Conservation (phyloP, 352 stramenopile species). For the Phytopythium montanum region DNA sequence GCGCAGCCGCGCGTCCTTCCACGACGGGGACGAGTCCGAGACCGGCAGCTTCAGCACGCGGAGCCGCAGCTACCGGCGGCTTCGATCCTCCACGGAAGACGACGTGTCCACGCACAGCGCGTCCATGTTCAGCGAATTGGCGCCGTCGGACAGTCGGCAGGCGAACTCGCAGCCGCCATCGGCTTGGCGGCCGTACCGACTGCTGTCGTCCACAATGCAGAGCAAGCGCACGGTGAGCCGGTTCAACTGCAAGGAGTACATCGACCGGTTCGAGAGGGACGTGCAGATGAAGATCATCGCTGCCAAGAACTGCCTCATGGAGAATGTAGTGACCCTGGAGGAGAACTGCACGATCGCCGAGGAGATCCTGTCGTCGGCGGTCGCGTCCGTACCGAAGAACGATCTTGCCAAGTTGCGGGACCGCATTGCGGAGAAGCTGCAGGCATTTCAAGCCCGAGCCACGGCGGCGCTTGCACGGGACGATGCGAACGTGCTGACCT, state of each 20-base stretch:
- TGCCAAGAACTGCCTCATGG: constrained; percentile 37
- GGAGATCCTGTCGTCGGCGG: constrained; percentile 53
- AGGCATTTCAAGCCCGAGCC: constrained; percentile 29
- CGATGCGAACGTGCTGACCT: constrained; percentile 54
- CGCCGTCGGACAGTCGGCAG: constrained; percentile 9
- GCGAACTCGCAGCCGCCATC: not conserved
- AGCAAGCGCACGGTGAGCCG: constrained; percentile 39
- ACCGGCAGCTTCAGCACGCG: constrained; percentile 29
- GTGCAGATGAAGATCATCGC: constrained; percentile 38
- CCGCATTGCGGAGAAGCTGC: constrained; percentile 31
- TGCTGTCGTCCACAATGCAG: constrained; percentile 77
- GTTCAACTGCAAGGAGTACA: constrained; percentile 39
- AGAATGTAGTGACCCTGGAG: constrained; percentile 70
- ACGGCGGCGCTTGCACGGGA: constrained; percentile 21
- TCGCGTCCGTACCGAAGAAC: constrained; percentile 47
- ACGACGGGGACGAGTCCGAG: constrained; percentile 69
- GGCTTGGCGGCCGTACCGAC: constrained; percentile 72
- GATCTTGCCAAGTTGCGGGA: constrained; percentile 51
- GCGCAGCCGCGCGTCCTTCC: constrained; percentile 68
- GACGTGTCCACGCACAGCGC: constrained; percentile 31
- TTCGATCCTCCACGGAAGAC: constrained; percentile 60
- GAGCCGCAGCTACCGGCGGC: constrained; percentile 41
- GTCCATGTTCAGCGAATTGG: constrained; percentile 27
- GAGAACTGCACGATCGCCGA: constrained; percentile 60
- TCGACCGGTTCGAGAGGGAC: constrained; percentile 41